Evolutionary conservation across 768 basidiomycete species (phyloP).

Genomic region (Cyathus striatus): DNA sequence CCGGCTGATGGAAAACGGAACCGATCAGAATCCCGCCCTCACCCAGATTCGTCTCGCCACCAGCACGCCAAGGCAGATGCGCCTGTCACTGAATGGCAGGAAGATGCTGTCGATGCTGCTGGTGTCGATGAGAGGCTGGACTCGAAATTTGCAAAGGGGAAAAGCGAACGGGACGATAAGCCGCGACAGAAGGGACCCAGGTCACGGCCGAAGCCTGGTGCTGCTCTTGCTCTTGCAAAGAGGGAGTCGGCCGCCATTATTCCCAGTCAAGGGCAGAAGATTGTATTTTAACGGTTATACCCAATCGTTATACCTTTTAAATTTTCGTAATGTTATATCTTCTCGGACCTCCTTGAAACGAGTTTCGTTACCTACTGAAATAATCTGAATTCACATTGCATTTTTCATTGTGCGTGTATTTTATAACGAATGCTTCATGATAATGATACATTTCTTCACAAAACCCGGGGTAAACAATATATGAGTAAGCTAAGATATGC

Average conservation of each 20-base stretch:
- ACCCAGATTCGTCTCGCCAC: not conserved
- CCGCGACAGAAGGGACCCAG: conserved; percentile 28
- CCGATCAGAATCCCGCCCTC: not conserved
- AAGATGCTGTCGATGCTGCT: conserved; percentile 4
- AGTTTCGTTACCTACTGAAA: too few species aligned
- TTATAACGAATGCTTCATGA: too few species aligned
- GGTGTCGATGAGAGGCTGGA: not conserved
- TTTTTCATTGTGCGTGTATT: too few species aligned
- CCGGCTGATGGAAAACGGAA: not conserved
- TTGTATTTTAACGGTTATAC: conserved; percentile 46
- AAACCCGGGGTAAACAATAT: too few species aligned
- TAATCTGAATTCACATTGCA: too few species aligned
- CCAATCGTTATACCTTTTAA: not conserved
- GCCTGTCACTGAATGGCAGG: not conserved
- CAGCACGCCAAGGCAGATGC: not conserved
- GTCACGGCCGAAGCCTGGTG: conserved; percentile 67
- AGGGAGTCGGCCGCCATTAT: conserved; percentile 75
- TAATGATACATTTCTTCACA: too few species aligned
- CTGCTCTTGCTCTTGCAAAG: conserved; percentile 71
- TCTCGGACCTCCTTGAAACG: too few species aligned
- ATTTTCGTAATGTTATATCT: too few species aligned
- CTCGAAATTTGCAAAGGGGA: not conserved
- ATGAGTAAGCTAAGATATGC: too few species aligned
- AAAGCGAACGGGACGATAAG: not conserved
- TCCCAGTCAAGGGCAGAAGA: conserved; percentile 64